These are phyloP conservation scores for Megacollybia platyphylla DNA, from an alignment of 1,284 basidiomycete genomes.

Conservation along the genomic window DNA sequence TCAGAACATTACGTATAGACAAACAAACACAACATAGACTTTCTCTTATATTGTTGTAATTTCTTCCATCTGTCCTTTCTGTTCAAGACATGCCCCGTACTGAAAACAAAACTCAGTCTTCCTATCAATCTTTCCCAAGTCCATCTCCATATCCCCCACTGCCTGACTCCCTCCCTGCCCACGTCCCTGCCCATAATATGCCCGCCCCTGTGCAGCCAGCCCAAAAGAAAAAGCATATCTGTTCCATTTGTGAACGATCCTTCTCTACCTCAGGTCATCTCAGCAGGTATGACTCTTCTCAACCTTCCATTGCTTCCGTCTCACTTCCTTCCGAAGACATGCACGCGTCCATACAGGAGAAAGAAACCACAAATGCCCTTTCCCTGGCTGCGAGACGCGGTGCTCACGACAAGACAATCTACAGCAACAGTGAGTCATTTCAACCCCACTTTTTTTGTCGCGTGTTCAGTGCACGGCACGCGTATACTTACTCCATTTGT, in stretches of 20 bases:
- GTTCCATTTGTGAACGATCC: conserved; percentile 50
- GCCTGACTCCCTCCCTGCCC: too few relatives aligned
- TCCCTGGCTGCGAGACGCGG: conserved; percentile 71
- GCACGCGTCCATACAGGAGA: conserved; percentile 75
- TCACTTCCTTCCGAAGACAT: conserved; percentile 37
- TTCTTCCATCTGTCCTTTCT: too few relatives aligned
- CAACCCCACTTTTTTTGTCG: conserved; percentile 2
- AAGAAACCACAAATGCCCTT: conserved; percentile 70
- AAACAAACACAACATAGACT: too few relatives aligned
- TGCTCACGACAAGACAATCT: conserved; percentile 74
- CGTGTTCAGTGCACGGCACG: conserved; percentile 1
- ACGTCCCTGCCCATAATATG: too few relatives aligned
- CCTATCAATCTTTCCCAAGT: not conserved
- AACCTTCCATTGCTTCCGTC: too few relatives aligned
- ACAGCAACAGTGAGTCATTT: conserved; percentile 62
- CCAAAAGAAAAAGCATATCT: conserved; percentile 49
- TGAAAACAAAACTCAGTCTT: too few relatives aligned
- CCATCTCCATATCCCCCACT: too few relatives aligned
- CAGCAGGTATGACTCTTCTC: conserved; percentile 11
- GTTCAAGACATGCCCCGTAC: too few relatives aligned
- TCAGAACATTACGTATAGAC: too few relatives aligned
- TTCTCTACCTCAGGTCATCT: conserved; percentile 81
- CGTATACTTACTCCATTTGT: not conserved
- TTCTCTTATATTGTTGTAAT: too few relatives aligned
- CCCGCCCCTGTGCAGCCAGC: conserved; percentile 8